A percentile compares a stretch with the other conserved stretches of the same genome.
phyloP scores from a whole-genome alignment of 305 asterid species.

The Fraxinus sp. region DNA sequence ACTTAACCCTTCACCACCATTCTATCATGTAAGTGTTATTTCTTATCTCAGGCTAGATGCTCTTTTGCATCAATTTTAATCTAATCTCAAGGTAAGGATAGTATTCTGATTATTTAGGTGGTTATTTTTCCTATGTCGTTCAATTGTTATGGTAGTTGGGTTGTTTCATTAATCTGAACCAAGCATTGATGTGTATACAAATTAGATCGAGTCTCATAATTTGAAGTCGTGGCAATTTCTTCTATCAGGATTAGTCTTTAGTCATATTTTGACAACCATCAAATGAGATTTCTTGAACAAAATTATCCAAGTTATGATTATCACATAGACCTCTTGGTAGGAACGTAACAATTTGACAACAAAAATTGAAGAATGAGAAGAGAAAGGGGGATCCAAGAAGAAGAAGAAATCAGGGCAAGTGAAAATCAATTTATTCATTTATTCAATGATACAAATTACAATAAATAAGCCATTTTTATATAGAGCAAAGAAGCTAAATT shows the following conservation, averaged over 20 bases:
- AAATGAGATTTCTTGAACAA: neutral
- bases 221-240: neutral
- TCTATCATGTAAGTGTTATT: slow-evolving; percentile 54
- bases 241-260: neutral
- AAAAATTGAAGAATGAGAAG: neutral
- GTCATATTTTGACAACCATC: neutral
- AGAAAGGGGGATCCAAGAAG: neutral
- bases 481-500: neutral
- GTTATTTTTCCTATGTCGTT: neutral
- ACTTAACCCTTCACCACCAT: slow-evolving; percentile 47
- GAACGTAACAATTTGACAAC: neutral
- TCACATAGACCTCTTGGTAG: neutral
- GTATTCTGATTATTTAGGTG: neutral
- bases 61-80: slow-evolving; percentile 12
- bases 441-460: neutral
- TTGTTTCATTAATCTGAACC: neutral
- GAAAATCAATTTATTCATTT: neutral
- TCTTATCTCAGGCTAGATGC: slow-evolving; percentile 14
- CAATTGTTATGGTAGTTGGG: neutral
- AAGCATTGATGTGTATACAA: neutral
- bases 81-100: neutral
- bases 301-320: neutral
- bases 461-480: neutral
- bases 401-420: neutral
- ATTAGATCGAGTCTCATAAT: neutral